These are phyloP conservation scores for Pezicula neosporulosa DNA, from an alignment of 2,329 filamentous ascomycete species.

Conservation along the genomic window DNA sequence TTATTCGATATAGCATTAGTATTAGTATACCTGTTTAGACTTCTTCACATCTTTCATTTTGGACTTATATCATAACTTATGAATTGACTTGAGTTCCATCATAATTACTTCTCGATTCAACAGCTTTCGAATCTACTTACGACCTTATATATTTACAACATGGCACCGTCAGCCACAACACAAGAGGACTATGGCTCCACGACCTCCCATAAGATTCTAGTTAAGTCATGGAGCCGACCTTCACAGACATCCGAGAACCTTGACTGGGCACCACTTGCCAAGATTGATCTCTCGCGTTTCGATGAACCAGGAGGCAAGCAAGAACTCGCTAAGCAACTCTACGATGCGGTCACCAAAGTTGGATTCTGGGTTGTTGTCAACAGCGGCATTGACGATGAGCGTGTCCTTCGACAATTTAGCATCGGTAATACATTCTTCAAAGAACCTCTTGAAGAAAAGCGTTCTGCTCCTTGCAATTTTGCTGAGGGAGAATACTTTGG, in stretches of 20 bases:
- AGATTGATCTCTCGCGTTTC: conserved; percentile 46
- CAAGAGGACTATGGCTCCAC: background rate
- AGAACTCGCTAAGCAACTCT: conserved; percentile 44
- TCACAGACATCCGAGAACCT: conserved; percentile 25
- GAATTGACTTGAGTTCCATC: too few relatives aligned
- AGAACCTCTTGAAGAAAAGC: conserved; percentile 52
- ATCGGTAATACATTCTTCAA: conserved; percentile 55
- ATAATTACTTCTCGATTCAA: too few relatives aligned
- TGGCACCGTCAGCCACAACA: conserved; percentile 23
- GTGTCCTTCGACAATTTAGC: conserved; percentile 56
- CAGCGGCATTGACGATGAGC: conserved; percentile 53
- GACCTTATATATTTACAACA: conserved; percentile 2
- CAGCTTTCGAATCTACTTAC: too few relatives aligned
- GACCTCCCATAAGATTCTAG: conserved; percentile 12
- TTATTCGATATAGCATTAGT: too few relatives aligned
- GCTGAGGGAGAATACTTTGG: conserved; percentile 43
- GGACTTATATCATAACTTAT: too few relatives aligned
- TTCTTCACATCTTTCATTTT: too few relatives aligned
- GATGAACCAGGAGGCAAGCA: conserved; percentile 45
- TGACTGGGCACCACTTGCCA: conserved; percentile 48
- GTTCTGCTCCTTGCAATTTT: conserved; percentile 19
- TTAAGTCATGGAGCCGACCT: conserved; percentile 30
- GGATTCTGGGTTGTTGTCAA: conserved; percentile 61
- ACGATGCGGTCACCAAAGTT: conserved; percentile 43
- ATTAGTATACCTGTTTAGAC: too few relatives aligned